A percentile compares a stretch with the other conserved stretches of the same genome.
These are phyloP conservation scores for Nakazawaea ernobii DNA, from an alignment of 805 yeast genomes.

Conservation along the genomic window DNA sequence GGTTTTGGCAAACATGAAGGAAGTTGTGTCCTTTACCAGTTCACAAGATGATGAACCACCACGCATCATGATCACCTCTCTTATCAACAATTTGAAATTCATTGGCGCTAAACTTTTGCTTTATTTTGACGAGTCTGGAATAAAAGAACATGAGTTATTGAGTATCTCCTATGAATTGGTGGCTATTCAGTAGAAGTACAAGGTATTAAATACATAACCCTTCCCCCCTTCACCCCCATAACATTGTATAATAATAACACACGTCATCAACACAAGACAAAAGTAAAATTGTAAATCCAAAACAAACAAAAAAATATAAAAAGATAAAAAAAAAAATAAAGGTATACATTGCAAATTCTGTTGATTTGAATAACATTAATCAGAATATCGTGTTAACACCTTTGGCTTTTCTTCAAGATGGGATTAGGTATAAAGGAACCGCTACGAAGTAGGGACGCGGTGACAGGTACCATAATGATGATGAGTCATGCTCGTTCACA, in stretches of 20 bases:
- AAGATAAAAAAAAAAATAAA: no score
- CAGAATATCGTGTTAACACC: background rate
- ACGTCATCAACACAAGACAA: background rate
- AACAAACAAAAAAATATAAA: no score
- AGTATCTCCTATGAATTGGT: background rate
- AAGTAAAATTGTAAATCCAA: no score
- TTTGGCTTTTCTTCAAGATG: slow-evolving; percentile 8
- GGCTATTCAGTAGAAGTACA: no score
- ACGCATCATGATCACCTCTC: background rate
- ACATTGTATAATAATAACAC: background rate
- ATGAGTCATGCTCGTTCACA: slow-evolving; percentile 16
- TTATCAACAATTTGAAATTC: background rate
- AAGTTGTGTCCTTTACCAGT: background rate
- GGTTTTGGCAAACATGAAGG: background rate
- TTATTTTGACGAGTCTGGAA: background rate
- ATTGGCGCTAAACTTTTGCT: background rate
- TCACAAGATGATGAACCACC: background rate
- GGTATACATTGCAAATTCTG: no score
- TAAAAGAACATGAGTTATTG: background rate
- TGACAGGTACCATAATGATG: slow-evolving; percentile 48
- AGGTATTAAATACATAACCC: no score
- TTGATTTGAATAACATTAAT: no score
- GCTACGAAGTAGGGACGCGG: slow-evolving; percentile 23
- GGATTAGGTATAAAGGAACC: slow-evolving; percentile 39
- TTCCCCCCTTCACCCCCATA: background rate